Base-by-base conservation (phyloP, 2,329 filamentous ascomycete genomes). In the Aspergillus hortae region DNA sequence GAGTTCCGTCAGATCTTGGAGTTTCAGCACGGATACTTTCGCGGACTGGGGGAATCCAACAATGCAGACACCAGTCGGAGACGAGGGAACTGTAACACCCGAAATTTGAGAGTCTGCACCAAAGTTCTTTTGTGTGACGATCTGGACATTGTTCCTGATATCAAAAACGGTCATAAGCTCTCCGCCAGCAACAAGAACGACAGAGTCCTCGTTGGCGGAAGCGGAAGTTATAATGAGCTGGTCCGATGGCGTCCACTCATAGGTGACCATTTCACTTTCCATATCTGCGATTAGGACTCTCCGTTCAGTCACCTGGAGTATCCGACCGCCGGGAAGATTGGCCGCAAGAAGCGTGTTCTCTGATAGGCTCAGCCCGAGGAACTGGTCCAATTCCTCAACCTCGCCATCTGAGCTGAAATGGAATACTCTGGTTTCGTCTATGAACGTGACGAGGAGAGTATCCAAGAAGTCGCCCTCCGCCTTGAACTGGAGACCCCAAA, bases 21-120 rank as follows among this genome's bases (percentile, higher is more conserved):
- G 68, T 53, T 86, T 80, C 42, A 96, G 76, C 32, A 97, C 77
- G 0, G 88, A 87, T 23, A 97, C 81, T 10, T 83, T 83, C 5
- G 90, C 89, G n/a, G 86, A 86, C 56, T 88, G 85, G 84, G 92
- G 97, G 71, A 95, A 94, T 1, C 91, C 92, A 14, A 94, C 80
- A 25, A 96, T 86, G 51, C 88, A 92, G 30, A 90, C 75, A 45
- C 82, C 77, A 4, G 79, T 75, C 12, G 86, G 74, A 33, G 82
- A 77, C 3, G 81, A 76, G 0, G 91, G 85, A 1, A 94, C 80
- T 44, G 92, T 85, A 9, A 97, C 78, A 62, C 92, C 95, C 2
- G 94, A 89, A 32, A 97, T 83, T 67, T 97, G 90, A 57, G 90
- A 88, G 32, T 84, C 78, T 14, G 80, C 74, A 1, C 79, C 77